Base-by-base conservation (phyloP, 2,329 filamentous ascomycete species). In the Verticillium klebahnii region DNA sequence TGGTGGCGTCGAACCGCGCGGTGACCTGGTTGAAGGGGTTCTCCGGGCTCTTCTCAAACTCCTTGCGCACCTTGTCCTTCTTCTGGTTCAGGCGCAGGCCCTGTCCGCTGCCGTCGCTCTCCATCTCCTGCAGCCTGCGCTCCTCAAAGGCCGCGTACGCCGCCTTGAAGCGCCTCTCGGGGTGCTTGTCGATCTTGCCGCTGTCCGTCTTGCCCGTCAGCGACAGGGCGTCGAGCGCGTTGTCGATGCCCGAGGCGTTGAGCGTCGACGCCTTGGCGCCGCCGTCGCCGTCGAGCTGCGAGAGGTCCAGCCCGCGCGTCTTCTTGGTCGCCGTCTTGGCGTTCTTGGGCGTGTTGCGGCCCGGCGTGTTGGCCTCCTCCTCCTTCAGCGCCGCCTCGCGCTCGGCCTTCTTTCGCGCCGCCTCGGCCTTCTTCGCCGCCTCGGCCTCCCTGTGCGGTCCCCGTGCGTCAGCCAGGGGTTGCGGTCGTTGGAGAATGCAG, bases 1-100 rank as follows among this genome's bases (percentile, higher is more conserved):
- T 89, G 25, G 83, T 85, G 60, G 91, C 86, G 75, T 99, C 91
- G 77, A 92, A 96, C 3, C 81, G 75, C 2, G 87, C 91, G 59
- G 81, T 86, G 17, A 89, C 88, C 78, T 96, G 92, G 78, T 97
- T 97, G 79, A 96, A 95, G 15, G 95, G 95, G 75, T 99, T 99
- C 69, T 98, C 94, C 1, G 91, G 89, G 71, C 90, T 91, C 82
- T 92, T 96, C 76, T 96, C 90, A 75, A 98, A 99, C 79, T 98
- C 95, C 82, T 96, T 96, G 65, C 85, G 78, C 67, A 96, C 91
- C 71, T 89, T 83, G 66, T 94, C 90, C 70, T 93, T 88, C 76
- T 91, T 89, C 84, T 97, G 93, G 69, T 96, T 86, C 68, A 91
- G 81, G 62, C 93, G 82, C 72, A 98, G 75, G 0, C 92, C 92